phyloP scores from a whole-genome alignment of 2,329 filamentous ascomycete species.

The Colletotrichum tofieldiae region DNA sequence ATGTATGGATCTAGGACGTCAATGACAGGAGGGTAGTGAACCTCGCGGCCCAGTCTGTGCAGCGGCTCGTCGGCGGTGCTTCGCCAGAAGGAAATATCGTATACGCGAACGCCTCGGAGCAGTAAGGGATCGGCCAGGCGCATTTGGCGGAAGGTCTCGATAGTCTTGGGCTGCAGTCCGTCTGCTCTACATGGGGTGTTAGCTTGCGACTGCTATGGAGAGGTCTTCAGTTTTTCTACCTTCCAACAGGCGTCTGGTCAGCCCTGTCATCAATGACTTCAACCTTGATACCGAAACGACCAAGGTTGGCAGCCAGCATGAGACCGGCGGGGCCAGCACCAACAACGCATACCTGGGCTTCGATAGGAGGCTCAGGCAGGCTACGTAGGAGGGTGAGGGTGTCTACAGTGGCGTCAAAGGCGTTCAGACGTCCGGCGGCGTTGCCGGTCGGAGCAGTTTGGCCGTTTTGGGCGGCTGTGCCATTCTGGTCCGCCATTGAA shows the following conservation, averaged over 20 bases:
- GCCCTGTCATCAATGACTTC: slow-evolving; percentile 78
- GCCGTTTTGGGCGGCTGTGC: slow-evolving; percentile 44
- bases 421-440: slow-evolving; percentile 48
- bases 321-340: slow-evolving; percentile 71
- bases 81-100: slow-evolving; percentile 83
- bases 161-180: slow-evolving; percentile 83
- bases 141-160: slow-evolving; percentile 83
- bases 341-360: slow-evolving; percentile 67
- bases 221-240: slow-evolving; percentile 50
- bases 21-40: slow-evolving; percentile 77
- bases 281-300: slow-evolving; percentile 76
- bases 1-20: slow-evolving; percentile 72
- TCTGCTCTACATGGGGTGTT: slow-evolving; percentile 67
- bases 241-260: slow-evolving; percentile 77
- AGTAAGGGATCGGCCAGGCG: slow-evolving; percentile 79
- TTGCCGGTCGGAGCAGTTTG: slow-evolving; percentile 21
- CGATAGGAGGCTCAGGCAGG: slow-evolving; percentile 62
- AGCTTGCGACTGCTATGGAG: slow-evolving; percentile 2
- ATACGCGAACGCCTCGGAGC: slow-evolving; percentile 77
- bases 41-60: slow-evolving; percentile 74
- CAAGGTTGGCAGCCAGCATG: slow-evolving; percentile 70
- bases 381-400: slow-evolving; percentile 65
- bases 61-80: slow-evolving; percentile 66
- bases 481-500: slow-evolving; percentile 52
- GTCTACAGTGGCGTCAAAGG: slow-evolving; percentile 57